Evolutionary conservation across 208 protist genomes (phyloP).

Genomic region (Balamuthia mandrillaris): DNA sequence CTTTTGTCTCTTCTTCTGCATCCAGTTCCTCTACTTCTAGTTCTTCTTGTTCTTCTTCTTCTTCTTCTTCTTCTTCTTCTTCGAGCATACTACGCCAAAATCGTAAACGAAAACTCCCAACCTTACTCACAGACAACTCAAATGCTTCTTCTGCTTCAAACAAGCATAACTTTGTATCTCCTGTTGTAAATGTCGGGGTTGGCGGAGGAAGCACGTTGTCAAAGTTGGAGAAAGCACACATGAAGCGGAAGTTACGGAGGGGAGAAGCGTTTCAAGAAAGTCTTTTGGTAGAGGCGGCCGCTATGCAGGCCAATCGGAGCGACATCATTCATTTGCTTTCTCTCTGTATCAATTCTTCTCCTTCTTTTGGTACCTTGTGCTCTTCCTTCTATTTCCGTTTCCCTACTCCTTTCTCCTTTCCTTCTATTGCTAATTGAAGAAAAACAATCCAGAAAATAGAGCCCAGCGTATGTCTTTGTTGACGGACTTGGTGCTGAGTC

Average conservation of each 20-base stretch:
- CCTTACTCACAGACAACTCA: too few relatives aligned
- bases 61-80: not conserved
- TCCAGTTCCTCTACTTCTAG: not conserved
- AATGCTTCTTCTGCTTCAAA: too few relatives aligned
- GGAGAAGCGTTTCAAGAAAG: not conserved
- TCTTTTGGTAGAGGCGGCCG: not conserved
- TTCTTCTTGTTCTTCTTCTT: not conserved
- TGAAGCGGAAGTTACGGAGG: too few relatives aligned
- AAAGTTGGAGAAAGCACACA: too few relatives aligned
- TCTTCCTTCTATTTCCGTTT: not conserved
- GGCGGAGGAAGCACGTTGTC: too few relatives aligned
- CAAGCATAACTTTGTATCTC: too few relatives aligned
- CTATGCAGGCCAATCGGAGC: not conserved
- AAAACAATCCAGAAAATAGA: not conserved
- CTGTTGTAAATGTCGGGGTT: too few relatives aligned
- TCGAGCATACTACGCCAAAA: too few relatives aligned
- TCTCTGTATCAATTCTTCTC: not conserved
- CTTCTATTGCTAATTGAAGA: too few relatives aligned
- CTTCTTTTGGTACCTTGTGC: not conserved
- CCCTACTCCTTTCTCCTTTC: not conserved
- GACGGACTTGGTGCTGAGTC: not conserved
- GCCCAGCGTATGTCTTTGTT: not conserved
- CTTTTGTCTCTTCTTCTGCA: not conserved
- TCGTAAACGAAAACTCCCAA: too few relatives aligned
- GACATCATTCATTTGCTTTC: not conserved